These are phyloP conservation scores for Stachybotrys elegans DNA, from an alignment of 2,329 filamentous ascomycete genomes.

Conservation along the genomic window DNA sequence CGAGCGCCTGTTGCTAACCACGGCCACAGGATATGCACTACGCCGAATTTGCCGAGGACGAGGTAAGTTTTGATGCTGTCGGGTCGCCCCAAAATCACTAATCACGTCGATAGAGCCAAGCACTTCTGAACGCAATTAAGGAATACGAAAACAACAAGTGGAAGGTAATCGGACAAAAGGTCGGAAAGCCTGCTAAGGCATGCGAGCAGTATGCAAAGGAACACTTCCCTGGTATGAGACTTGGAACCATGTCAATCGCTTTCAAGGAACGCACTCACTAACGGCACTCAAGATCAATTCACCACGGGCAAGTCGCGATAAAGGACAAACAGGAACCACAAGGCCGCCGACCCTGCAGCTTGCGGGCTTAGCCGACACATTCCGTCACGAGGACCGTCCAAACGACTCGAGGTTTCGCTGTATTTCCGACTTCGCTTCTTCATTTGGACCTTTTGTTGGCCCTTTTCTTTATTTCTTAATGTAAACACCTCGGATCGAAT, in stretches of 20 bases:
- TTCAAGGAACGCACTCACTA: constrained; percentile 20
- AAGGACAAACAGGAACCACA: too few species aligned
- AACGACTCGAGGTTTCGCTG: too few species aligned
- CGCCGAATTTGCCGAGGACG: constrained; percentile 95
- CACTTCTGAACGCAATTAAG: constrained; percentile 88
- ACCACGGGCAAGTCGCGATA: constrained; percentile 33
- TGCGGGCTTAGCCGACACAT: too few species aligned
- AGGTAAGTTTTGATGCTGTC: constrained; percentile 52
- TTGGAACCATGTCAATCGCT: constrained; percentile 13
- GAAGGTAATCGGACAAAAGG: constrained; percentile 95
- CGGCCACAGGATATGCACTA: constrained; percentile 87
- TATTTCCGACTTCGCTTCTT: too few species aligned
- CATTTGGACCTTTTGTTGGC: too few species aligned
- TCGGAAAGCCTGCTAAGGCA: constrained; percentile 92
- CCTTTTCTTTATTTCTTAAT: too few species aligned
- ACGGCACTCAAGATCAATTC: constrained; percentile 30
- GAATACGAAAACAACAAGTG: constrained; percentile 99
- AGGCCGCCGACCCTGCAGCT: too few species aligned
- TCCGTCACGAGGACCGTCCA: too few species aligned
- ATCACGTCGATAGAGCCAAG: constrained; percentile 54
- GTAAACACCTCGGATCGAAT: too few species aligned
- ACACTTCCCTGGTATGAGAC: constrained; percentile 62
- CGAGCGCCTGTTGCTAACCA: constrained; percentile 5
- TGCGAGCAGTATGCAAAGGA: constrained; percentile 88
- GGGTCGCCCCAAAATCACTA: background rate